phyloP scores from a whole-genome alignment of 1,139 yeast species.

The Taphrina populina region DNA sequence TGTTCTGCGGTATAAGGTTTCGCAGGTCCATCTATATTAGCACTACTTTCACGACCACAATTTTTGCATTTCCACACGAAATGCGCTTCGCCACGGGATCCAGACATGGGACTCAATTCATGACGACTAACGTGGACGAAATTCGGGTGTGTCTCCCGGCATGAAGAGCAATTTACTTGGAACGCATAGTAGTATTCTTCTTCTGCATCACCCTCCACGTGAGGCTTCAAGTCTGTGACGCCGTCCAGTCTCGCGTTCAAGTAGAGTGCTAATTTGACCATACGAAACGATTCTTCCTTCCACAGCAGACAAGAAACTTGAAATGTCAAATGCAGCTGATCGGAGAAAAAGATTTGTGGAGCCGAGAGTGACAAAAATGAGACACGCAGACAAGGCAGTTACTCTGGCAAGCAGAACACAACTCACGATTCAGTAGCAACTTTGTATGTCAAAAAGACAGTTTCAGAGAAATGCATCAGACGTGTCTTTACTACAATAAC shows the following conservation, averaged over 20 bases:
- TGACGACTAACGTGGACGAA: slow-evolving; percentile 55
- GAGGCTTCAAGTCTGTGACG: slow-evolving; percentile 64
- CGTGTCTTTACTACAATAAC: too few relatives aligned
- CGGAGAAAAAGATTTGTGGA: too few relatives aligned
- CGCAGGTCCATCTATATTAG: slow-evolving; percentile 43
- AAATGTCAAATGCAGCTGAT: too few relatives aligned
- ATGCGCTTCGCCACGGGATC: slow-evolving; percentile 80
- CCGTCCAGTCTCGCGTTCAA: slow-evolving; percentile 61
- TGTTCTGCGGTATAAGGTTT: slow-evolving; percentile 41
- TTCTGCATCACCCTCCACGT: slow-evolving; percentile 53
- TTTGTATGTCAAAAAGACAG: background rate
- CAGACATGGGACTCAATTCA: slow-evolving; percentile 57
- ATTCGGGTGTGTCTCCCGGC: slow-evolving; percentile 76
- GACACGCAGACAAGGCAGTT: too few relatives aligned
- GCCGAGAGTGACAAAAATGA: too few relatives aligned
- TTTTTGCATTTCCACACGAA: slow-evolving; percentile 74
- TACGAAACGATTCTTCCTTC: too few relatives aligned
- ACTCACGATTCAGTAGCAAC: too few relatives aligned
- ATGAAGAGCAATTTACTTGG: slow-evolving; percentile 59
- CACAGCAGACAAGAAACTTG: too few relatives aligned
- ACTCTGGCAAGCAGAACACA: too few relatives aligned
- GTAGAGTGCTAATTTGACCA: slow-evolving; percentile 48
- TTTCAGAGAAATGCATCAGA: background rate
- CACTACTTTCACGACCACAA: slow-evolving; percentile 57
- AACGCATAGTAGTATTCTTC: slow-evolving; percentile 37